These are phyloP conservation scores for Monosporascus sp. DNA, from an alignment of 2,329 filamentous ascomycete genomes.

Conservation along the genomic window DNA sequence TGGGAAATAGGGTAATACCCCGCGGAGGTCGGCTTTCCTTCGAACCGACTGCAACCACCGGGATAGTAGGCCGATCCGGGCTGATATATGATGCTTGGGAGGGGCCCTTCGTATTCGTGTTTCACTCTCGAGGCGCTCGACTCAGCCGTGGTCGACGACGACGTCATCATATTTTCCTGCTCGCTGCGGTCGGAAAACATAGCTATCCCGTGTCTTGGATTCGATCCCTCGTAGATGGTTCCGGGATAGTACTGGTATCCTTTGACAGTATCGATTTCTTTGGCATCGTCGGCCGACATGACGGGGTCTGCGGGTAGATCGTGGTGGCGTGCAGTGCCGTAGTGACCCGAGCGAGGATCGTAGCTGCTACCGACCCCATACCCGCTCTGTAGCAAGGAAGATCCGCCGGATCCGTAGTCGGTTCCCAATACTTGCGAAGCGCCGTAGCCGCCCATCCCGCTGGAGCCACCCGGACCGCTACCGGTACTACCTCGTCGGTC, in stretches of 20 bases:
- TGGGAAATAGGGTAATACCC: slow-evolving; percentile 51
- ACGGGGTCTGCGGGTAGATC: slow-evolving; percentile 47
- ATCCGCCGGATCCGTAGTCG: slow-evolving; percentile 32
- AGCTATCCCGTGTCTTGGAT: slow-evolving; percentile 42
- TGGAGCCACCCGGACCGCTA: slow-evolving; percentile 63
- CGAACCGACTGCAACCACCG: slow-evolving; percentile 45
- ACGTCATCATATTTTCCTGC: slow-evolving; percentile 21
- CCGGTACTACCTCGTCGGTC: slow-evolving; percentile 64
- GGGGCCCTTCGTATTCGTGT: slow-evolving; percentile 41
- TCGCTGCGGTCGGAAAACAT: slow-evolving; percentile 40
- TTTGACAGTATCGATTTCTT: slow-evolving; percentile 43
- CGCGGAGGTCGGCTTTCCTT: slow-evolving; percentile 46
- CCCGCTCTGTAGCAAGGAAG: slow-evolving; percentile 34
- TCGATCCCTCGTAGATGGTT: slow-evolving; percentile 44
- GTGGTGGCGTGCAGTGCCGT: slow-evolving; percentile 39
- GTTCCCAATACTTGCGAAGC: slow-evolving; percentile 35
- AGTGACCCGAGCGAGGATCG: slow-evolving; percentile 37
- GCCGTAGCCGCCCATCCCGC: slow-evolving; percentile 50
- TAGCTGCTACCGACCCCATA: slow-evolving; percentile 31
- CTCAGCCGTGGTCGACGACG: slow-evolving; percentile 28
- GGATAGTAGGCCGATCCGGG: slow-evolving; percentile 35
- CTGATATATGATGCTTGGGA: slow-evolving; percentile 46
- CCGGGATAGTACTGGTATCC: slow-evolving; percentile 52
- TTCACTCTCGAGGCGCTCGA: slow-evolving; percentile 40
- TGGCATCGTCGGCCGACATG: slow-evolving; percentile 47